Conservation (phyloP, 2,329 filamentous ascomycete genomes). For the Aspergillus sp. region DNA sequence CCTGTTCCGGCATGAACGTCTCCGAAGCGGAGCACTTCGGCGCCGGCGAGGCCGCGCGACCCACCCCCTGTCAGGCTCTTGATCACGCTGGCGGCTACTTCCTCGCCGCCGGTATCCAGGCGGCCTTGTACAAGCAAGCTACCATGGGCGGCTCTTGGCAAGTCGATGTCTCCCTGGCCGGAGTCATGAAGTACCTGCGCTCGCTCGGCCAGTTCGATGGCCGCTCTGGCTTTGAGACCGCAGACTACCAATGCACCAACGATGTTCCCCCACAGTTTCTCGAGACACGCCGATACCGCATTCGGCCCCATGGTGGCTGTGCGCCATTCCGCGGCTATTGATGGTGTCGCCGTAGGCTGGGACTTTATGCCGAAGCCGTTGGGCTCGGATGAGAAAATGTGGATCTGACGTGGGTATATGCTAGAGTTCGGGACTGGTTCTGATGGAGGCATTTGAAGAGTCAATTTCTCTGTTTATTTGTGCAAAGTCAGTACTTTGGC, state of each 20-base stretch:
- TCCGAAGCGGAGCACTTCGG: conserved; percentile 55
- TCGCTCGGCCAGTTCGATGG: conserved; percentile 56
- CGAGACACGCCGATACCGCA: conserved; percentile 47
- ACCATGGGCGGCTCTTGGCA: conserved; percentile 51
- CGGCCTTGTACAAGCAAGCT: conserved; percentile 53
- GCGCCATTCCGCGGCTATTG: conserved; percentile 53
- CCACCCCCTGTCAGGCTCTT: conserved; percentile 57
- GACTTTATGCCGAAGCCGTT: conserved; percentile 54
- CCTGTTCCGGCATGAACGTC: conserved; percentile 58
- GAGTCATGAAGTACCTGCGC: conserved; percentile 58
- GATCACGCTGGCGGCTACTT: conserved; percentile 60
- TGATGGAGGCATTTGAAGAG: too few relatives aligned
- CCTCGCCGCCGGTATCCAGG: conserved; percentile 55
- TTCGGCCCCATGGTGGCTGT: conserved; percentile 54
- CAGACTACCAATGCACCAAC: conserved; percentile 33
- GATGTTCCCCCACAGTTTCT: conserved; percentile 40
- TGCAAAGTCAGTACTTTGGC: too few relatives aligned
- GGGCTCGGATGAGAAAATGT: conserved; percentile 46
- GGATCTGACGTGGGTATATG: not conserved
- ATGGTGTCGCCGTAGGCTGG: conserved; percentile 52
- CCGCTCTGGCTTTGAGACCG: conserved; percentile 45
- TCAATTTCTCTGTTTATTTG: too few relatives aligned
- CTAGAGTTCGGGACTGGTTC: too few relatives aligned
- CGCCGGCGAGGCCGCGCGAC: conserved; percentile 42
- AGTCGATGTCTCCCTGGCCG: conserved; percentile 59